A percentile compares a stretch with the other conserved stretches of the same genome.
phyloP scores from a whole-genome alignment of 2,329 filamentous ascomycete genomes.

The Verruconis gallopava region DNA sequence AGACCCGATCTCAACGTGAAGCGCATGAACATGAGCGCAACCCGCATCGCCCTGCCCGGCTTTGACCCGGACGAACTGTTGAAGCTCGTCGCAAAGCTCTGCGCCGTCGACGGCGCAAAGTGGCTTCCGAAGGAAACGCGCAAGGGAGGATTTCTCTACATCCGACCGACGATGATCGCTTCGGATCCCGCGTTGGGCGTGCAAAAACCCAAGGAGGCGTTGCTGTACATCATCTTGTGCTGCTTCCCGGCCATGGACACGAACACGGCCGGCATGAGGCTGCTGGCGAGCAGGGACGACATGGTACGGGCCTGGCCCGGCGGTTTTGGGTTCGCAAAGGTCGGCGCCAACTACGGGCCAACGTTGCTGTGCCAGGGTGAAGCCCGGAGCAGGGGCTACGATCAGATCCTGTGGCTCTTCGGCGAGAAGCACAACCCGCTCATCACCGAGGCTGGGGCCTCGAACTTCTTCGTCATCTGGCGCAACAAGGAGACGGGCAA shows the following conservation, averaged over 20 bases:
- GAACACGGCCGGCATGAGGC: slow-evolving; percentile 39
- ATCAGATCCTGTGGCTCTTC: slow-evolving; percentile 92
- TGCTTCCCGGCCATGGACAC: slow-evolving; percentile 34
- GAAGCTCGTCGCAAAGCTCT: slow-evolving; percentile 58
- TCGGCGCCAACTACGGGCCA: slow-evolving; percentile 89
- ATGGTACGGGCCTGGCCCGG: slow-evolving; percentile 87
- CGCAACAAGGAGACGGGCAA: slow-evolving; percentile 45
- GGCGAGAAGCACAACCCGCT: slow-evolving; percentile 49
- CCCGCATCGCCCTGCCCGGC: slow-evolving; percentile 59
- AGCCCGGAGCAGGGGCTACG: slow-evolving; percentile 59
- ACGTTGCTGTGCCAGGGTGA: slow-evolving; percentile 60
- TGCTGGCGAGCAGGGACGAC: slow-evolving; percentile 68
- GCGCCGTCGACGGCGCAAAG: slow-evolving; percentile 58
- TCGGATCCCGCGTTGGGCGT: slow-evolving; percentile 72
- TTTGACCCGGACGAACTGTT: slow-evolving; percentile 62
- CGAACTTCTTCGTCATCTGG: slow-evolving; percentile 86
- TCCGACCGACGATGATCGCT: slow-evolving; percentile 78
- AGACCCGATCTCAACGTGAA: slow-evolving; percentile 60
- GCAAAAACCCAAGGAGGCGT: slow-evolving; percentile 64
- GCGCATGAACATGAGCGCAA: slow-evolving; percentile 43
- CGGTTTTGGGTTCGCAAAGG: slow-evolving; percentile 82
- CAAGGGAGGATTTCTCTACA: slow-evolving; percentile 63
- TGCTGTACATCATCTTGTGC: slow-evolving; percentile 65
- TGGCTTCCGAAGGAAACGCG: slow-evolving; percentile 63
- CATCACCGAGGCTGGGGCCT: slow-evolving; percentile 84